Conservation (phyloP, 1,284 basidiomycete species). For the Pseudozyma sp. region DNA sequence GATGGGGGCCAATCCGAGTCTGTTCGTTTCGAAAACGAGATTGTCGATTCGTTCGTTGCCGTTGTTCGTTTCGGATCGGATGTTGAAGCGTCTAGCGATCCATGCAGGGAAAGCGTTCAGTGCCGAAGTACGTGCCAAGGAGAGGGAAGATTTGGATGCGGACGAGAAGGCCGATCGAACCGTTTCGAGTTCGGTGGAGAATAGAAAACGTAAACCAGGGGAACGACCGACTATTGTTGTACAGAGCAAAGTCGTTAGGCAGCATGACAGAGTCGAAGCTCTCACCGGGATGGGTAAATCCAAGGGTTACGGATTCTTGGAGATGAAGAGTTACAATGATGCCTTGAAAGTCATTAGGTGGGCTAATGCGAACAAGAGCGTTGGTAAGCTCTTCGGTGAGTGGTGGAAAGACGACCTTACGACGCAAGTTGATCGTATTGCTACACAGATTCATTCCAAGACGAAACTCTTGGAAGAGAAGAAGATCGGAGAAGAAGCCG, state of each 20-base stretch:
- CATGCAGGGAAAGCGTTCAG: conserved; percentile 85
- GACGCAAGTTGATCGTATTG: conserved; percentile 35
- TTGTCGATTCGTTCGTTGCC: conserved; percentile 93
- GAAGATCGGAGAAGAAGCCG: conserved; percentile 25
- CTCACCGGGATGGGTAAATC: conserved; percentile 86
- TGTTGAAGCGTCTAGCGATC: conserved; percentile 86
- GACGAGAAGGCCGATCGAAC: conserved; percentile 77
- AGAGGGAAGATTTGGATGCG: conserved; percentile 75
- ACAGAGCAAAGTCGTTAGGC: conserved; percentile 90
- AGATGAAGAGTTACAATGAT: conserved; percentile 87
- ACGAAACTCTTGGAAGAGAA: conserved; percentile 28
- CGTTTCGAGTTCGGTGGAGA: conserved; percentile 38
- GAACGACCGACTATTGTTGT: conserved; percentile 75
- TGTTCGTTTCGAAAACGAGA: conserved; percentile 94
- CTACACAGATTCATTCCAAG: conserved; percentile 47
- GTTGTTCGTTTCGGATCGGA: conserved; percentile 86
- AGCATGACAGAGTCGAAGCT: conserved; percentile 85
- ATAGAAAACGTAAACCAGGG: conserved; percentile 67
- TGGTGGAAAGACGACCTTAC: conserved; percentile 64
- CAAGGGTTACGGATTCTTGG: conserved; percentile 95
- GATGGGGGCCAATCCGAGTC: conserved; percentile 83
- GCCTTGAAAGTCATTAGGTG: conserved; percentile 90
- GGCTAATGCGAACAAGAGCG: conserved; percentile 83
- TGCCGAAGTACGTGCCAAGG: conserved; percentile 78
- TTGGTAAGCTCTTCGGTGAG: conserved; percentile 48